Base-by-base conservation (phyloP, 768 basidiomycete species). In the Favolaschia claudopus region DNA sequence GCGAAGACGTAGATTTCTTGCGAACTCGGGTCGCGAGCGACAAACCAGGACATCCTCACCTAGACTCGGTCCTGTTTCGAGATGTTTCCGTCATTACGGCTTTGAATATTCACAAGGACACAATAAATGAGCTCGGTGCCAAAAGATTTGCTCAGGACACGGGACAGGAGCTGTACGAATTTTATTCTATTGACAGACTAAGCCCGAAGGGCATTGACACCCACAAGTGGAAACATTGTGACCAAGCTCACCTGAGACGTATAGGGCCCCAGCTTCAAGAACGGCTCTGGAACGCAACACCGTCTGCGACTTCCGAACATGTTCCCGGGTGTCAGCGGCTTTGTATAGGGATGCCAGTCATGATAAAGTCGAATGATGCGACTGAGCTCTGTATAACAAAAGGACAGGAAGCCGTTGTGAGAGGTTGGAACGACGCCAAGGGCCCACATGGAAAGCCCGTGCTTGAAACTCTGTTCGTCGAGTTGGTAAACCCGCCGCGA, bases 81-180 rank as follows among this genome's bases (percentile, higher is more conserved):
- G 52, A 75, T 68, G 70, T 73, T 0, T 70, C 76, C 8, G 65
- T 77, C 6, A 79, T 79, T 40, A 74, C 75, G 19, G 58, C 67
- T 1, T 51, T 39, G 8, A 75, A 77, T 63, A 27, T 51, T 15
- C 62, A 72, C 6, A 70, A 71, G 40, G 76, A 77, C 62, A 44
- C 58, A 27, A 67, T 77, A 0, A 79, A 79, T 69, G 42, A 67
- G 9, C 10, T 72, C 1, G 73, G 73, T 7, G 24, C 36, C 19
- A 22, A 27, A 3, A 38, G 68, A 33, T 78, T 76, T 73, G 74
- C 76, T 6, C 17, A 43, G 5, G 75, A 76, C 10, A 67, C 55
- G 7, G 32, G 47, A 13, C 69, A 72, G 47, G 17, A 38, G 5
- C 40, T 77, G 17, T 24, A 19, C 13, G 9, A 64, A 7, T 78